phyloP scores from a whole-genome alignment of 2,329 filamentous ascomycete species.

The Aspergillus japonicus region DNA sequence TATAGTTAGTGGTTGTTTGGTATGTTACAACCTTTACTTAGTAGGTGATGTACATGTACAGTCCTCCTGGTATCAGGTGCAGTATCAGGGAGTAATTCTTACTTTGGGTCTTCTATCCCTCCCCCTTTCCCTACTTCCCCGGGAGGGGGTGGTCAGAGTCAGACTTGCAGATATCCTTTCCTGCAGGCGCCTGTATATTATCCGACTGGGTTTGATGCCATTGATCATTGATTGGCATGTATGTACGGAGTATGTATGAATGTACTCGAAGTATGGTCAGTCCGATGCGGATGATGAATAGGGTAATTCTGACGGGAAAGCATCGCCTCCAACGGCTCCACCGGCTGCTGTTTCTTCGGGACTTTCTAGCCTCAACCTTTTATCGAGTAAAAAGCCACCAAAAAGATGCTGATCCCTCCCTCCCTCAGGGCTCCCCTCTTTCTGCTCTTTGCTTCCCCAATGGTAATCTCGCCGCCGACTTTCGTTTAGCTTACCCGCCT shows the following conservation, averaged over 20 bases:
- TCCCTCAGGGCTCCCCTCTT: background rate
- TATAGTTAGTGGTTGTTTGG: background rate
- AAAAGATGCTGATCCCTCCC: background rate
- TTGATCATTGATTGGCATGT: background rate
- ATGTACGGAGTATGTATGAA: background rate
- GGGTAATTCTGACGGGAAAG: background rate
- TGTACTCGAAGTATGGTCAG: background rate
- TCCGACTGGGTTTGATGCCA: background rate
- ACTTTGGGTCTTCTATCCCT: no score
- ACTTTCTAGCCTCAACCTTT: slow-evolving; percentile 20
- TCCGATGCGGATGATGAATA: background rate
- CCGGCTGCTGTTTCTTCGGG: slow-evolving; percentile 19
- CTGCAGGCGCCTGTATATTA: background rate
- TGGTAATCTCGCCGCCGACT: background rate
- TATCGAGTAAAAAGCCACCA: slow-evolving; percentile 2
- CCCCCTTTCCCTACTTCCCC: background rate
- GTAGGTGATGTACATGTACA: background rate
- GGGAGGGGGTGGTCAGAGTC: background rate
- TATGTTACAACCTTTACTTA: background rate
- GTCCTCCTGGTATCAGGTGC: no score
- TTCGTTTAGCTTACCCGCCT: background rate
- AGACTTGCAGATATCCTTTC: background rate
- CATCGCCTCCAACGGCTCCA: slow-evolving; percentile 16
- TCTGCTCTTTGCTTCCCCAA: background rate
- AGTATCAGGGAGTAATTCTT: background rate